Conservation (phyloP, 805 yeast species). For the Wickerhamomyces canadensis region DNA sequence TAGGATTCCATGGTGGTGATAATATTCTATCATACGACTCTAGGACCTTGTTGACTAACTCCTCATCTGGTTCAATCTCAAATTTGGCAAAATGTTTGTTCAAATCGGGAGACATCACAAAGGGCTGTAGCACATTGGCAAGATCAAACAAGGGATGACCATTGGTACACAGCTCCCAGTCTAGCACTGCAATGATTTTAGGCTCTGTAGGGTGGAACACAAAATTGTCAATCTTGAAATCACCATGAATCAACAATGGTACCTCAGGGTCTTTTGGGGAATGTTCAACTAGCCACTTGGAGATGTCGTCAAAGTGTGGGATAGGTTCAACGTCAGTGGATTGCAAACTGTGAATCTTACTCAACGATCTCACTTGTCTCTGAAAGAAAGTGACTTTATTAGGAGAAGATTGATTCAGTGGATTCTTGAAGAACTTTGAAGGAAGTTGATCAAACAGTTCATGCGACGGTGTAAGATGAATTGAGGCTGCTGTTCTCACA, state of each 20-base stretch:
- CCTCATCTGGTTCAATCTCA: constrained; percentile 10
- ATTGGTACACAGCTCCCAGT: constrained; percentile 62
- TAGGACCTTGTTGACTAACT: constrained; percentile 14
- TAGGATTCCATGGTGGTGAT: constrained; percentile 23
- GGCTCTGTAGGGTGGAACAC: constrained; percentile 50
- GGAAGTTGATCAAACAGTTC: constrained; percentile 40
- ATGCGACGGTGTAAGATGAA: constrained; percentile 44
- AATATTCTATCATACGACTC: constrained; percentile 11
- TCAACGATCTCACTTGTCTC: constrained; percentile 46
- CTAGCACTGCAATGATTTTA: constrained; percentile 48
- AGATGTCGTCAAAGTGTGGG: constrained; percentile 38
- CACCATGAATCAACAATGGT: constrained; percentile 53
- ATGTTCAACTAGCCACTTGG: constrained; percentile 34
- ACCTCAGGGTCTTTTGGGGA: constrained; percentile 44
- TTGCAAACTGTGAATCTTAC: constrained; percentile 36
- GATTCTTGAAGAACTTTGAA: constrained; percentile 30
- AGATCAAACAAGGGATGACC: constrained; percentile 63
- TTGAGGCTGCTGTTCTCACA: constrained; percentile 39
- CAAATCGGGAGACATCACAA: constrained; percentile 35
- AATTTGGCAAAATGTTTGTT: constrained; percentile 27
- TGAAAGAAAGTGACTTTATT: constrained; percentile 38
- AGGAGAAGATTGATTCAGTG: constrained; percentile 12
- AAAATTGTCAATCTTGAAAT: constrained; percentile 59
- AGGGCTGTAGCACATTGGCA: constrained; percentile 53
- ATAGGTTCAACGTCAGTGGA: constrained; percentile 37